Percentiles rank a stretch among this genome's conserved stretches.
phyloP scores from a whole-genome alignment of 2,329 filamentous ascomycete genomes.

The Phaeosphaeria sp. region DNA sequence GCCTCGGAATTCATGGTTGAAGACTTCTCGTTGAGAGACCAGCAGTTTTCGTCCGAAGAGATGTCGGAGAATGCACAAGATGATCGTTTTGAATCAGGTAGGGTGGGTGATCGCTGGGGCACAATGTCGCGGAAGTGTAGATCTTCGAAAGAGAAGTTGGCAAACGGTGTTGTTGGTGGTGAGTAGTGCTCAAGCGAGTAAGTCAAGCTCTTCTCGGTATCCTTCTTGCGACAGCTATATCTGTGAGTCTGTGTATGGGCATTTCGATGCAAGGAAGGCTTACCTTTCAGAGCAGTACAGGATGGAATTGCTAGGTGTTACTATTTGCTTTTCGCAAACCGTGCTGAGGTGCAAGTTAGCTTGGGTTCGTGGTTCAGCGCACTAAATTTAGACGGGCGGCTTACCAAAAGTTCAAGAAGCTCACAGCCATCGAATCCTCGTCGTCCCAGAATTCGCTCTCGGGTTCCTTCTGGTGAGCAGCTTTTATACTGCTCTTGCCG shows the following conservation, averaged over 20 bases:
- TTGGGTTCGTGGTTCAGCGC: not conserved
- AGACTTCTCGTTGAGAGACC: constrained; percentile 33
- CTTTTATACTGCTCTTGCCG: constrained; percentile 37
- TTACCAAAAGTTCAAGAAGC: constrained; percentile 62
- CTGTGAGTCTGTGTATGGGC: constrained; percentile 10
- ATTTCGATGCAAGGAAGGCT: not conserved
- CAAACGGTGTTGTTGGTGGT: constrained; percentile 46
- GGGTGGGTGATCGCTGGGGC: constrained; percentile 55
- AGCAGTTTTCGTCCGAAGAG: constrained; percentile 45
- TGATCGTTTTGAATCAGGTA: constrained; percentile 46
- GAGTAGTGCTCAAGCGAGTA: constrained; percentile 41
- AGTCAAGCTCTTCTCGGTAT: constrained; percentile 48
- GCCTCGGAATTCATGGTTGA: constrained; percentile 47
- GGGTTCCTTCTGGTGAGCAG: constrained; percentile 29
- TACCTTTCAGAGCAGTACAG: constrained; percentile 71
- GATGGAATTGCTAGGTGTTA: constrained; percentile 64
- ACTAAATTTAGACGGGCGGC: constrained; percentile 17
- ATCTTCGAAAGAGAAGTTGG: constrained; percentile 48
- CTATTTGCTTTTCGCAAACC: constrained; percentile 71
- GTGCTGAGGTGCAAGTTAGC: constrained; percentile 53
- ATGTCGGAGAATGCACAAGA: constrained; percentile 53
- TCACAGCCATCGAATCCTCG: constrained; percentile 58
- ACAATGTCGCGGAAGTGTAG: constrained; percentile 53
- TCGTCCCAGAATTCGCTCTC: constrained; percentile 46
- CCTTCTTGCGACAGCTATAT: constrained; percentile 55